Conservation (phyloP, 164 flowering plant genomes). For the Protea cynaroides region DNA sequence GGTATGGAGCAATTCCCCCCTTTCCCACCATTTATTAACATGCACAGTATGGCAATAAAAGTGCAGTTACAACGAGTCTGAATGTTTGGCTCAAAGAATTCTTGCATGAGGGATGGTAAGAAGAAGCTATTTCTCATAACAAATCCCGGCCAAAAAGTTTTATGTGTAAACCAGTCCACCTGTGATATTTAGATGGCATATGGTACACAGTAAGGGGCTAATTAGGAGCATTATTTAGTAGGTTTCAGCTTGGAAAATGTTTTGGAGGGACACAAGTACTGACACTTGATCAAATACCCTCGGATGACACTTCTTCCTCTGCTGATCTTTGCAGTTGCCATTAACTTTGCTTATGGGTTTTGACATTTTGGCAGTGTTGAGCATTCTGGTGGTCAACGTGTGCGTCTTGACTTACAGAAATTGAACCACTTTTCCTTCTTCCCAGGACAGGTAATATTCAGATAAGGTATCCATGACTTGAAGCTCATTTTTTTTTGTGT, state of each 20-base stretch:
- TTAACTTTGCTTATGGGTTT: neutral
- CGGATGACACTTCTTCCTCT: neutral
- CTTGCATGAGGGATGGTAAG: too few species aligned
- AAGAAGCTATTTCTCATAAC: neutral
- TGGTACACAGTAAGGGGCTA: neutral
- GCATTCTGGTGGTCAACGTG: constrained; percentile 93
- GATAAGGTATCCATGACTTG: too few species aligned
- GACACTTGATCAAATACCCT: neutral
- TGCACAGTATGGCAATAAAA: too few species aligned
- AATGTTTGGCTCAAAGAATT: too few species aligned
- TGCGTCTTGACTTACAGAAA: constrained; percentile 79
- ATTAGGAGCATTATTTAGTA: neutral
- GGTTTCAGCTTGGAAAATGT: neutral
- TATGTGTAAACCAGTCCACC: neutral
- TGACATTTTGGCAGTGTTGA: constrained; percentile 54
- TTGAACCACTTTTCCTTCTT: constrained; percentile 70
- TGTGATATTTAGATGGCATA: neutral
- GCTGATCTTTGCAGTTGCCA: neutral
- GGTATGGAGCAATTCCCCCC: constrained; percentile 37
- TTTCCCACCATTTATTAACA: neutral
- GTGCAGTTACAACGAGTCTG: too few species aligned
- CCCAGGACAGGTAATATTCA: constrained; percentile 80
- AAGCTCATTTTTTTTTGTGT: too few species aligned
- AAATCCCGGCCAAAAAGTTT: neutral
- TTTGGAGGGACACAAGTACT: neutral